Conservation (phyloP, 805 yeast species). For the Ogataea trehaloabstinens region DNA sequence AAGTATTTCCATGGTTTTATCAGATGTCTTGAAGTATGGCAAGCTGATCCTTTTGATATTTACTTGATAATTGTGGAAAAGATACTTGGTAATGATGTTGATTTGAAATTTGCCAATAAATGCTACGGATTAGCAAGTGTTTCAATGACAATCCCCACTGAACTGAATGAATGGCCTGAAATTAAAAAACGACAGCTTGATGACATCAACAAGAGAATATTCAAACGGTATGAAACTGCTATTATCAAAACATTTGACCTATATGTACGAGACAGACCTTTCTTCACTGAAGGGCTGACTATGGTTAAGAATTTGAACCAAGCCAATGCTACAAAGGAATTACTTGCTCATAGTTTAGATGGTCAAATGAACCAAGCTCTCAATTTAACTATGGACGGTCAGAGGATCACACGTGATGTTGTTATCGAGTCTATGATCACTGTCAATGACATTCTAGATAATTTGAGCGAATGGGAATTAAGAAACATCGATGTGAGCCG, state of each 20-base stretch:
- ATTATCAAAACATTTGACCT: conserved; percentile 10
- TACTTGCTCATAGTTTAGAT: conserved; percentile 6
- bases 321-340: conserved; percentile 3
- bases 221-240: conserved; percentile 9
- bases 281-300: conserved; percentile 20
- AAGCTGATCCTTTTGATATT: conserved; percentile 30
- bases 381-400: conserved; percentile 12
- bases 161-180: conserved; percentile 27
- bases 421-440: conserved; percentile 12
- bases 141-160: conserved; percentile 24
- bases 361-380: not conserved
- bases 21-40: conserved; percentile 31
- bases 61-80: conserved; percentile 17
- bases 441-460: not conserved
- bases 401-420: conserved; percentile 19
- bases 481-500: conserved; percentile 2
- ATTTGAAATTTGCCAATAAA: conserved; percentile 20
- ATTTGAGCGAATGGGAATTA: conserved; percentile 5
- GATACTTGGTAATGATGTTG: conserved; percentile 11
- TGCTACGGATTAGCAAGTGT: conserved; percentile 25
- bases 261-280: conserved; percentile 20
- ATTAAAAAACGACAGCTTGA: conserved; percentile 13
- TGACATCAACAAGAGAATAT: conserved; percentile 14
- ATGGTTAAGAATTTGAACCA: conserved; percentile 20
- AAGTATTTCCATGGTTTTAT: conserved; percentile 25